These are phyloP conservation scores for Carex myosuroides DNA, from an alignment of 176 grass and related monocot species.

Conservation along the genomic window DNA sequence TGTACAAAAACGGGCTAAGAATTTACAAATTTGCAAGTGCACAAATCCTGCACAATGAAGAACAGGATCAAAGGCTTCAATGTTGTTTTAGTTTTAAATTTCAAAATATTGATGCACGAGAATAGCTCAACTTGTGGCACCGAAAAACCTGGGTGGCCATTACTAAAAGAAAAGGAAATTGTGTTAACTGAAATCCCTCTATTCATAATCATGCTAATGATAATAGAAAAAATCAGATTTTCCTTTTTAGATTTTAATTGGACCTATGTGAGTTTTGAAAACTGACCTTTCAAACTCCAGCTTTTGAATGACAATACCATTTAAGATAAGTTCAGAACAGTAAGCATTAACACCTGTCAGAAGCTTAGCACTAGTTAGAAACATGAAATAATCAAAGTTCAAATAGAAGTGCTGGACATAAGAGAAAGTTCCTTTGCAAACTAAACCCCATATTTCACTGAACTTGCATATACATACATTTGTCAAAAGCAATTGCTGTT, in stretches of 20 bases:
- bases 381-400: background rate
- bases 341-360: constrained; percentile 43
- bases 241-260: background rate
- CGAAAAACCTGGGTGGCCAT: background rate
- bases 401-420: background rate
- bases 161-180: background rate
- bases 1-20: background rate
- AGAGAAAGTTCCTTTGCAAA: background rate
- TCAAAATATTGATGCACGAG: background rate
- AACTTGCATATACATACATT: background rate
- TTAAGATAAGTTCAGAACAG: constrained; percentile 56
- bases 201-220: background rate
- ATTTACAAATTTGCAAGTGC: background rate
- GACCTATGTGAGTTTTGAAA: background rate
- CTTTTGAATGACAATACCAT: constrained; percentile 75
- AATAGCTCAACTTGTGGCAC: background rate
- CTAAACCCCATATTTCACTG: background rate
- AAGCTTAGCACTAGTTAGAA: background rate
- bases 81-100: background rate
- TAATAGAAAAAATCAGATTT: background rate
- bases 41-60: background rate
- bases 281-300: constrained; percentile 72
- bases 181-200: background rate
- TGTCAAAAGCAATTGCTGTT: background rate
- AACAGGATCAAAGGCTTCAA: background rate